Evolutionary conservation across 2,329 filamentous ascomycete genomes (phyloP), one percentile per base, ranked within the genome.

Genomic region (Phaeosphaeriaceae sp.): DNA sequence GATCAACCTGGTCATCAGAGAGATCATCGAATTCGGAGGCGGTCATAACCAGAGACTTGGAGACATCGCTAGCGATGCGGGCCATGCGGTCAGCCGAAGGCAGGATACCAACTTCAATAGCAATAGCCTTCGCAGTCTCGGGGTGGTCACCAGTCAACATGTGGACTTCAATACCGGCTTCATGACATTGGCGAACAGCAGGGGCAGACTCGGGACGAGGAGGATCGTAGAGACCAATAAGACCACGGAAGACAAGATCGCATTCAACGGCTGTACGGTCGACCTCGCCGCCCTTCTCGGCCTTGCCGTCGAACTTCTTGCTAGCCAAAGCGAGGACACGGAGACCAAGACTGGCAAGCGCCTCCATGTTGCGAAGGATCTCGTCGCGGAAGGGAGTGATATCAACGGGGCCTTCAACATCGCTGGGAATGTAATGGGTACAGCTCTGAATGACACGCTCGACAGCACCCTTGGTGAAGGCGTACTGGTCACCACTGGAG

Each of bases 211-310:
- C 93, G 2, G 88, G 87, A 2, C 93, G 90, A 32, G 92, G 93
- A 2, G 93, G 93, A 67, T 97, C 93, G 73, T 95, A 94, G 57
- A 97, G 88, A 55, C 92, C 93, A 47, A 91, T 89, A 6, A 97
- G 84, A 9, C 93, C 94, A 9, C 91, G 85, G 64, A 97, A 91
- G 1, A 83, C 85, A 23, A 97, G 85, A 30, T 86, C 82, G 40
- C 83, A 81, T 73, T 96, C 93, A 9, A 94, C 84, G 2, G 84
- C 80, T 7, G 81, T 78, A 1, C 93, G 89, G 6, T 84, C 78
- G 11, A 84, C 76, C 32, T 85, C 79, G 50, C 81, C 63, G 13
- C 72, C 72, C 35, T 84, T 78, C 24, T 60, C 52, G 0, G 61
- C 76, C n/a, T 82, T 79, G 2, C 78, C 74, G 35, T 77, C 73